Conservation (phyloP, 73 alveolate species). For the Stentor coeruleus region DNA sequence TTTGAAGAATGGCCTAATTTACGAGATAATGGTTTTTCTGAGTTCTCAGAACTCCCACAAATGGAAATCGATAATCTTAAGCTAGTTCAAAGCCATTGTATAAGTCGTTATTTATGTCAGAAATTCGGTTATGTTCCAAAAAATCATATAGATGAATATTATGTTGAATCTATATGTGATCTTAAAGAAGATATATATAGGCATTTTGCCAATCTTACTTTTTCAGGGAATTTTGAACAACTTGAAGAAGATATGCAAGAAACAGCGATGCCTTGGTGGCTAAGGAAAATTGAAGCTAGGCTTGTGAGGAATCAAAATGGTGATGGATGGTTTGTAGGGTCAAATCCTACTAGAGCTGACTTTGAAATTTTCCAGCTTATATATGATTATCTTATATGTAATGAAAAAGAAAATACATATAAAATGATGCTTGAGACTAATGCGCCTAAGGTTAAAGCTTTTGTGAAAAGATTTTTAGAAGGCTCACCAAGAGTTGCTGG, state of each 20-base stretch:
- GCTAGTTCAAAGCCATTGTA: conserved; percentile 51
- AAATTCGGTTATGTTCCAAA: conserved; percentile 53
- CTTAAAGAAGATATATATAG: background rate
- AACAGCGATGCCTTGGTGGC: too few species aligned
- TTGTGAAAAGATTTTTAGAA: conserved; percentile 6
- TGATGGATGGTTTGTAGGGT: conserved; percentile 4
- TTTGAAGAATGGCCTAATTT: conserved; percentile 21
- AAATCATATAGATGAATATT: conserved; percentile 56
- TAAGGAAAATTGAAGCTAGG: conserved; percentile 8
- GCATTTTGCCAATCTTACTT: background rate
- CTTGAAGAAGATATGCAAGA: too few species aligned
- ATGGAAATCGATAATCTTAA: conserved; percentile 57
- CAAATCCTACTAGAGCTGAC: background rate
- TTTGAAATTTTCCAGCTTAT: background rate
- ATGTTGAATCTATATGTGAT: conserved; percentile 48
- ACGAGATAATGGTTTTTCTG: background rate
- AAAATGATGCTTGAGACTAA: background rate
- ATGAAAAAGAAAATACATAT: background rate
- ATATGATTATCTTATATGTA: background rate
- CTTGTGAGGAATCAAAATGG: conserved; percentile 9
- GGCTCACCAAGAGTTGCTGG: too few species aligned
- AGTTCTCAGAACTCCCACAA: conserved; percentile 60
- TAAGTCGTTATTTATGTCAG: conserved; percentile 56
- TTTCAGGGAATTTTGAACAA: background rate
- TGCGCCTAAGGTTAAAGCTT: conserved; percentile 14